Percentiles rank a stretch among this genome's conserved stretches.
phyloP scores from a whole-genome alignment of 306 rosid genomes.

The Rubus idaeus region DNA sequence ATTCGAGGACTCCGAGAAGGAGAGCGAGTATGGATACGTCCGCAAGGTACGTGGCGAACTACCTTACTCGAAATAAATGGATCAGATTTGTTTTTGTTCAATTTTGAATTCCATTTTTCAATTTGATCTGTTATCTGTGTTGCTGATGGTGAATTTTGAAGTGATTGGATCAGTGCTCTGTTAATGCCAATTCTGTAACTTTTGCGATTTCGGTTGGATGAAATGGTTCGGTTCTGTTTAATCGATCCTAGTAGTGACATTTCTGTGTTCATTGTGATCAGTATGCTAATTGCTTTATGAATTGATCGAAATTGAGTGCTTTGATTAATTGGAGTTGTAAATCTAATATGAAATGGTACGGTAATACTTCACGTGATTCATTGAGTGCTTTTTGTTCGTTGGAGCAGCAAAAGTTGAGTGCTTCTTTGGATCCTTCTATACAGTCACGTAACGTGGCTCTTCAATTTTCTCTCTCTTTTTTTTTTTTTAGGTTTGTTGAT shows the following conservation, averaged over 20 bases:
- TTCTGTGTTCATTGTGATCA: neutral
- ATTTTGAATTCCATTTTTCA: constrained; percentile 8
- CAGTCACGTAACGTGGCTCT: neutral
- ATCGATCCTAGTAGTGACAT: neutral
- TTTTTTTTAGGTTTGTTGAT: neutral
- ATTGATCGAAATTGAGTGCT: neutral
- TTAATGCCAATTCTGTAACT: neutral
- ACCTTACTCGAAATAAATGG: constrained; percentile 1
- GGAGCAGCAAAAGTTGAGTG: neutral
- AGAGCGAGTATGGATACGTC: constrained; percentile 97
- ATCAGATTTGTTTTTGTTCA: neutral
- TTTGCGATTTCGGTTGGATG: neutral
- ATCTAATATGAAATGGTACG: neutral
- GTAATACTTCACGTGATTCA: neutral
- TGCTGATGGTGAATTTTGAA: neutral
- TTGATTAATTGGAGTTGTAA: neutral
- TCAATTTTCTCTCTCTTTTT: neutral
- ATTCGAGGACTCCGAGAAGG: constrained; percentile 96
- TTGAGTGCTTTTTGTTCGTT: neutral
- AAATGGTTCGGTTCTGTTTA: neutral
- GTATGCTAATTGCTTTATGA: neutral
- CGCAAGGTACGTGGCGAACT: constrained; percentile 63
- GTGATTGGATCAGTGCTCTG: constrained; percentile 5
- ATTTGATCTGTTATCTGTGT: constrained; percentile 13
- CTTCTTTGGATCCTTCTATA: neutral